Percentiles rank a stretch among this genome's conserved stretches.
phyloP scores from a whole-genome alignment of 352 stramenopile species.

The Pythium grandisporangium region DNA sequence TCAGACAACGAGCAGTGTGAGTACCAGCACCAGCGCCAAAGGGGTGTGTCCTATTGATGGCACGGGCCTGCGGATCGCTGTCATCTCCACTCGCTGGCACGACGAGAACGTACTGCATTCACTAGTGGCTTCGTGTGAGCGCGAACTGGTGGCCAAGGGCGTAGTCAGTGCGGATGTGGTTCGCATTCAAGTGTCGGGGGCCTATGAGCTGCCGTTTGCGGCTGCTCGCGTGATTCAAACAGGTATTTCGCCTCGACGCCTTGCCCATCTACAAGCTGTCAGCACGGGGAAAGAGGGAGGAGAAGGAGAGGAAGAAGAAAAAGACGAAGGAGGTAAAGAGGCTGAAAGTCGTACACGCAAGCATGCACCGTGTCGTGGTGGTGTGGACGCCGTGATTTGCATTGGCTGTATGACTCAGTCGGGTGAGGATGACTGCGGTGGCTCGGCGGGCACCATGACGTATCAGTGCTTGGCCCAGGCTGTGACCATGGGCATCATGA shows the following conservation, averaged over 20 bases:
- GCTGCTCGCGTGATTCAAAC: conserved; percentile 74
- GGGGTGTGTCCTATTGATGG: no score
- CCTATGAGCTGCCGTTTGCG: conserved; percentile 94
- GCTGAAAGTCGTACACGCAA: no score
- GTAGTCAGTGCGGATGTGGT: conserved; percentile 36
- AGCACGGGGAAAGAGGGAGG: no score
- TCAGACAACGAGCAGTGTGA: no score
- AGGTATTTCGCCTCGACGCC: no score
- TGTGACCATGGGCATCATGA: conserved; percentile 93
- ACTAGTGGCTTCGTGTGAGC: conserved; percentile 35
- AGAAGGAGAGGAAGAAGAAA: no score
- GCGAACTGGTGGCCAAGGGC: conserved; percentile 47
- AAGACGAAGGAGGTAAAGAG: no score
- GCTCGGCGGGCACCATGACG: conserved; percentile 94
- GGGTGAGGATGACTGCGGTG: no score
- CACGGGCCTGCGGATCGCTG: conserved; percentile 26
- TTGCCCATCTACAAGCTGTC: no score
- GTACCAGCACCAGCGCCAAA: no score
- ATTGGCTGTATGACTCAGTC: conserved; percentile 92
- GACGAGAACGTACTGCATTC: conserved; percentile 32
- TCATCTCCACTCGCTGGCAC: conserved; percentile 63
- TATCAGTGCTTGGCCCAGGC: conserved; percentile 97
- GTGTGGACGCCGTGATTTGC: conserved; percentile 94
- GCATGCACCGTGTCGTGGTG: no score
- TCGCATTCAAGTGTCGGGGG: conserved; percentile 80